A percentile compares a stretch with the other conserved stretches of the same genome.
phyloP scores from a whole-genome alignment of 1,284 basidiomycete genomes.

The Pascua sp. region DNA sequence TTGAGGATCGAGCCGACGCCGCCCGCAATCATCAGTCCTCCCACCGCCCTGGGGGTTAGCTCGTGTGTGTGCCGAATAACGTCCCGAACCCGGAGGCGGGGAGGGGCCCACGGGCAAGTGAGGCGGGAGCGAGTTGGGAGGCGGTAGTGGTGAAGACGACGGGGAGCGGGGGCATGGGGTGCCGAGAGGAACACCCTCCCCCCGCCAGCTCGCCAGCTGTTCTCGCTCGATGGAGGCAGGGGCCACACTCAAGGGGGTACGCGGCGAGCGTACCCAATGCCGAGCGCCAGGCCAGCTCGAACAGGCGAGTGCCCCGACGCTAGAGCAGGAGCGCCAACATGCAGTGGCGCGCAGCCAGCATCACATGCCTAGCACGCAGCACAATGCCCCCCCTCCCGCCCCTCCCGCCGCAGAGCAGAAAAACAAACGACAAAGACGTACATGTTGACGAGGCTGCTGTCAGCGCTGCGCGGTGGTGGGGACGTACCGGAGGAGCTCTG shows the following conservation, averaged over 20 bases:
- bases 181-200: too few relatives aligned
- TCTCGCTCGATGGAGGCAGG: too few relatives aligned
- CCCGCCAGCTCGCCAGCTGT: too few relatives aligned
- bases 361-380: too few relatives aligned
- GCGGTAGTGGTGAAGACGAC: background rate
- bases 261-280: too few relatives aligned
- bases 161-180: background rate
- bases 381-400: too few relatives aligned
- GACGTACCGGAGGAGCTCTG: conserved; percentile 45
- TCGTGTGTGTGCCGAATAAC: background rate
- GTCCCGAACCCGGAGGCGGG: background rate
- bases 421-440: conserved; percentile 25
- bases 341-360: too few relatives aligned
- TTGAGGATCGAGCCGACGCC: conserved; percentile 45
- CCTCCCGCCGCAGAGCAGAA: too few relatives aligned
- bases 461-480: background rate
- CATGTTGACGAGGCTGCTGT: conserved; percentile 45
- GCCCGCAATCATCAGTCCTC: conserved; percentile 44
- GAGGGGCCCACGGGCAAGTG: background rate
- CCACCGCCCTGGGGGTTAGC: conserved; percentile 35
- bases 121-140: background rate
- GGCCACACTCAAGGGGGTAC: too few relatives aligned
- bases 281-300: too few relatives aligned
- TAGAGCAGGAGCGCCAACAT: too few relatives aligned
- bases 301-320: too few relatives aligned